phyloP scores from a whole-genome alignment of 345 rosid species.

The Salix koriyanagi region DNA sequence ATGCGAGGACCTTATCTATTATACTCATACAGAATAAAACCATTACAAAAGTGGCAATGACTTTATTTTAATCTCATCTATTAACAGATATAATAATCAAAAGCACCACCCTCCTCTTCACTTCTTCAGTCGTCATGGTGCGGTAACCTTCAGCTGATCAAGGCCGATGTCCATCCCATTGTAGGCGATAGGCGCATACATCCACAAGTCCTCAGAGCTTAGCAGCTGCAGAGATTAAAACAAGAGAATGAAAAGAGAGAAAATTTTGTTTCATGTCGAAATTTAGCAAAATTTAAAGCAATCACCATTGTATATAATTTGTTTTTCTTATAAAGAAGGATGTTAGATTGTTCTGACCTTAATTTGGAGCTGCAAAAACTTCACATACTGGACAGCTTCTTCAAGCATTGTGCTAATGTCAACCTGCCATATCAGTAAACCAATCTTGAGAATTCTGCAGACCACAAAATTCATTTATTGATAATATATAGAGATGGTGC shows the following conservation, averaged over 20 bases:
- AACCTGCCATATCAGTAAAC: conserved; percentile 39
- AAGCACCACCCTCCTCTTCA: neutral
- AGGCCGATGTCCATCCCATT: conserved; percentile 76
- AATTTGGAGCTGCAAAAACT: conserved; percentile 82
- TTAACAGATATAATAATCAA: conserved; percentile 3
- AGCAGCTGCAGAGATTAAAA: conserved; percentile 43
- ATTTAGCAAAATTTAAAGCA: neutral
- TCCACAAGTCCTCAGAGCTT: conserved; percentile 89
- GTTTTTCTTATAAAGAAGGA: neutral
- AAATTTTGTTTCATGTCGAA: neutral
- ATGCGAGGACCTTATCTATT: conserved; percentile 2
- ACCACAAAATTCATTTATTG: neutral
- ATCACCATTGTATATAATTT: neutral
- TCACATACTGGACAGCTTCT: conserved; percentile 86
- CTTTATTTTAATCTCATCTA: conserved; percentile 8
- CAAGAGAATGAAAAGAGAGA: neutral
- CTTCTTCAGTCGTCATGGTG: conserved; percentile 23
- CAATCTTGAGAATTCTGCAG: neutral
- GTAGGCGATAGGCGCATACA: conserved; percentile 89
- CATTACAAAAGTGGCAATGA: conserved; percentile 14
- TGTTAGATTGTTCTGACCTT: conserved; percentile 39
- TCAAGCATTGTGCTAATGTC: conserved; percentile 96
- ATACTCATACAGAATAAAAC: neutral
- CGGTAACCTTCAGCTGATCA: conserved; percentile 39
- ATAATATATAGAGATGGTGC: neutral